phyloP scores from a whole-genome alignment of 2,329 filamentous ascomycete species.

The Plectosphaerella plurivora region DNA sequence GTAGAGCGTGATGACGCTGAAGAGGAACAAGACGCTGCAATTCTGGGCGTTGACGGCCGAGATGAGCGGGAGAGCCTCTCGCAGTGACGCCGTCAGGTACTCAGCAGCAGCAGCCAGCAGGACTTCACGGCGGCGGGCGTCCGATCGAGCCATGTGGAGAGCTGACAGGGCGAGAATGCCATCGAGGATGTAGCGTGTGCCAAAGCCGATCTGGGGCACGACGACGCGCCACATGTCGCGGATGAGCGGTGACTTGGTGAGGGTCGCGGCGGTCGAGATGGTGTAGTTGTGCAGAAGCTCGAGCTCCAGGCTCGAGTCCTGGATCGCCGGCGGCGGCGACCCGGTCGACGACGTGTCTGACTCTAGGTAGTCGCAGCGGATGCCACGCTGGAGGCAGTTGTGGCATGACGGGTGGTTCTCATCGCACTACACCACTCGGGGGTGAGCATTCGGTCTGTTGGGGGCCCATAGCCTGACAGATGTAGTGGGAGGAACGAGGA shows the following conservation, averaged over 20 bases:
- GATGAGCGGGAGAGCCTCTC: neutral
- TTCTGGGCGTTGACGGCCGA: neutral
- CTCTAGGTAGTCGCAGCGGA: constrained; percentile 12
- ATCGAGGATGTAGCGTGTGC: constrained; percentile 28
- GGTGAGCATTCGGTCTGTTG: neutral
- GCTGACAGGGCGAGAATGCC: constrained; percentile 31
- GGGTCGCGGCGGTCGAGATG: constrained; percentile 28
- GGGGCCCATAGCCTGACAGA: neutral
- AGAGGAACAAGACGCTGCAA: constrained; percentile 8
- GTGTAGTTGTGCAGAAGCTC: constrained; percentile 35
- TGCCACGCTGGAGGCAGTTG: constrained; percentile 14
- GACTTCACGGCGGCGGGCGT: neutral
- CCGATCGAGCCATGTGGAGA: constrained; percentile 27
- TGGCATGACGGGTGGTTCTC: constrained; percentile 13
- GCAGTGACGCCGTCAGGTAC: neutral
- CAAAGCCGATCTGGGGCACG: constrained; percentile 30
- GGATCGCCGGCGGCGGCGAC: neutral
- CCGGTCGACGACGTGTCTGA: neutral
- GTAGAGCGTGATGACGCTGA: constrained; percentile 11
- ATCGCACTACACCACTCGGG: constrained; percentile 10
- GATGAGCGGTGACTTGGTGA: constrained; percentile 24
- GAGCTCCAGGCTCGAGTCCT: constrained; percentile 19
- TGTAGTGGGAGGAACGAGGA: neutral
- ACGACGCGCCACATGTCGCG: constrained; percentile 30
- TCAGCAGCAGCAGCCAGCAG: neutral